A percentile compares a stretch with the other conserved stretches of the same genome.
Evolutionary conservation across 2,329 filamentous ascomycete species (phyloP).

Genomic region (Neonectria punicea): DNA sequence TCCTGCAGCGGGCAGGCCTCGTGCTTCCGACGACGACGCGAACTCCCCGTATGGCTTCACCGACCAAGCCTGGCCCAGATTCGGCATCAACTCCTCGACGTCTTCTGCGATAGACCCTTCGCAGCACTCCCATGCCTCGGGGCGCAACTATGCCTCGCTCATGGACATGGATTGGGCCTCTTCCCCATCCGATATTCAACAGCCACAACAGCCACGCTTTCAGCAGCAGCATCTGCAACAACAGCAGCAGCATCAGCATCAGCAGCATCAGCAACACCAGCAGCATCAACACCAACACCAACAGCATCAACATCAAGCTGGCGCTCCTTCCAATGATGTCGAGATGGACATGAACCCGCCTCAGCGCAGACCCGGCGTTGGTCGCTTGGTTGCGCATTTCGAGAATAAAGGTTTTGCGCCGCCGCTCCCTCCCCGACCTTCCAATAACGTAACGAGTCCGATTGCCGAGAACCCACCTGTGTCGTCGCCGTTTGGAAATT

Average conservation of each 20-base stretch:
- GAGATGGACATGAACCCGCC: constrained; percentile 43
- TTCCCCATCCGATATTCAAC: constrained; percentile 43
- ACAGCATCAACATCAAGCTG: constrained; percentile 30
- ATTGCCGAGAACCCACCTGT: constrained; percentile 39
- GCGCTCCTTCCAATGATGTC: constrained; percentile 37
- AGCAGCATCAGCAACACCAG: neutral
- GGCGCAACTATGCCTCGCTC: constrained; percentile 41
- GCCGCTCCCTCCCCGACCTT: constrained; percentile 50
- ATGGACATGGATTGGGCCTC: constrained; percentile 54
- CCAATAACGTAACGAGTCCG: constrained; percentile 42
- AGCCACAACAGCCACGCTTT: constrained; percentile 42
- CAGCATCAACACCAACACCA: neutral
- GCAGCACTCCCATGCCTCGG: constrained; percentile 40
- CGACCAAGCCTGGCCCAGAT: constrained; percentile 48
- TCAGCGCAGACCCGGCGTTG: constrained; percentile 46
- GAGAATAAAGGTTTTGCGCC: constrained; percentile 52
- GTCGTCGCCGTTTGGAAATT: constrained; percentile 48
- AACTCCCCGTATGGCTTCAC: constrained; percentile 45
- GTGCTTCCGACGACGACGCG: constrained; percentile 43
- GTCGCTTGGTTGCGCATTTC: constrained; percentile 54
- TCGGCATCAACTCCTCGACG: constrained; percentile 41
- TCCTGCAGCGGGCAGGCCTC: constrained; percentile 47
- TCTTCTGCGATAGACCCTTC: constrained; percentile 38
- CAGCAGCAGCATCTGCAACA: constrained; percentile 8
- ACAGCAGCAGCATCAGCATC: constrained; percentile 23